Percentiles rank a stretch among this genome's conserved stretches.
phyloP scores from a whole-genome alignment of 2,329 filamentous ascomycete species.

The Botrytis paeoniae region DNA sequence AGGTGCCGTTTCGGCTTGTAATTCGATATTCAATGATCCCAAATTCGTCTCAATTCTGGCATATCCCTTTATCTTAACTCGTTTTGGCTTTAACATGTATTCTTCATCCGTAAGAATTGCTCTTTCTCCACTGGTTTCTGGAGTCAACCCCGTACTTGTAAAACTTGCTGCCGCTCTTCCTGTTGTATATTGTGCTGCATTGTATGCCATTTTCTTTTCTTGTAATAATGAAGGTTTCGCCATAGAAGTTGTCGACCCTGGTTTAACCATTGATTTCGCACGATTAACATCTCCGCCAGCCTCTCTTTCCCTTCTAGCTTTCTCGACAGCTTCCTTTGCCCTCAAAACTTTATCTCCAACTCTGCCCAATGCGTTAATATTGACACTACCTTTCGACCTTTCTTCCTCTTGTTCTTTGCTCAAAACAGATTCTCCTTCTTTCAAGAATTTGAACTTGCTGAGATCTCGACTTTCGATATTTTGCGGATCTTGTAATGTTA shows the following conservation, averaged over 20 bases:
- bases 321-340: conserved; percentile 91
- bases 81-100: conserved; percentile 89
- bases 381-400: conserved; percentile 66
- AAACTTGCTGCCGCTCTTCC: conserved; percentile 90
- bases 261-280: conserved; percentile 41
- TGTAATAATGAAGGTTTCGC: conserved; percentile 47
- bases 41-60: conserved; percentile 83
- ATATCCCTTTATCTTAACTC: conserved; percentile 88
- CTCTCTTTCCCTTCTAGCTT: conserved; percentile 72
- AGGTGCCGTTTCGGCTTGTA: conserved; percentile 87
- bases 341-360: conserved; percentile 78
- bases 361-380: conserved; percentile 74
- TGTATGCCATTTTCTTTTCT: conserved; percentile 66
- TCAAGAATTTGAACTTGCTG: conserved; percentile 82
- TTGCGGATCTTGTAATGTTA: conserved; percentile 93
- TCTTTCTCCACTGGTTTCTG: conserved; percentile 82
- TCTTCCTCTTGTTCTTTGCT: conserved; percentile 70
- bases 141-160: conserved; percentile 90
- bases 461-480: conserved; percentile 80
- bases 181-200: conserved; percentile 86
- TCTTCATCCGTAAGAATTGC: conserved; percentile 90
- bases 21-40: conserved; percentile 81
- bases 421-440: conserved; percentile 71
- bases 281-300: conserved; percentile 58
- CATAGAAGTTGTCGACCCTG: conserved; percentile 36